Conservation (phyloP, 1,139 yeast genomes). For the Neolecta irregularis region DNA sequence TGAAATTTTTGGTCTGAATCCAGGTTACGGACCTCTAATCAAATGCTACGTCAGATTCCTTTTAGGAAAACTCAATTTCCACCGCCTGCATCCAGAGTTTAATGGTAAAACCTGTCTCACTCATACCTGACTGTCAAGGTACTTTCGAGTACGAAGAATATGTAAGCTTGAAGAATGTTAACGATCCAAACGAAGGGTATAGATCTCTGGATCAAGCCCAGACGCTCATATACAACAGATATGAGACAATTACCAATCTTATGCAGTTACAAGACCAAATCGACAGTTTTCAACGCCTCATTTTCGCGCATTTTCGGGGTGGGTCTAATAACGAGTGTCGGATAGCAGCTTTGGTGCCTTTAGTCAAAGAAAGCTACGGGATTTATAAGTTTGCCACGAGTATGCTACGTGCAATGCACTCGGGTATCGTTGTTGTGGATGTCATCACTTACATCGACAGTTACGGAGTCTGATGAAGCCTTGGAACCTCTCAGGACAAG, state of each 20-base stretch:
- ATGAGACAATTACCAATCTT: constrained; percentile 71
- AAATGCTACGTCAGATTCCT: constrained; percentile 60
- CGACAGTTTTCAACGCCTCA: constrained; percentile 61
- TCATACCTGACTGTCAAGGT: constrained; percentile 9
- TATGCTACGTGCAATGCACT: constrained; percentile 77
- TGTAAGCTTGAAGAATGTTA: constrained; percentile 68
- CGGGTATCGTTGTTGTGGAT: constrained; percentile 13
- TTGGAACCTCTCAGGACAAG: constrained; percentile 58
- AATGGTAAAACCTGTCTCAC: constrained; percentile 38
- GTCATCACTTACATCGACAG: constrained; percentile 24
- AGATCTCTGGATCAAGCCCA: not conserved
- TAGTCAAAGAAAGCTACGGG: constrained; percentile 88
- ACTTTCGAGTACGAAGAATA: constrained; percentile 94
- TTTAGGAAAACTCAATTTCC: constrained; percentile 64
- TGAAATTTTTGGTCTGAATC: not conserved
- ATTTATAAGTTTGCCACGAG: constrained; percentile 78
- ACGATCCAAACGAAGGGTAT: constrained; percentile 82
- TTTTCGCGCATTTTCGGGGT: constrained; percentile 57
- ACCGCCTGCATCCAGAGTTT: constrained; percentile 71
- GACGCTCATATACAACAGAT: constrained; percentile 20
- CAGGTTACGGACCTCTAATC: constrained; percentile 57
- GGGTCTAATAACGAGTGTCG: constrained; percentile 63
- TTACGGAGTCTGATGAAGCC: constrained; percentile 65
- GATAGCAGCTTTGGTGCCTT: constrained; percentile 75
- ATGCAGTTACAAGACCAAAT: constrained; percentile 77